These are phyloP conservation scores for Hypoxylon sp. DNA, from an alignment of 2,329 filamentous ascomycete genomes.

Conservation along the genomic window DNA sequence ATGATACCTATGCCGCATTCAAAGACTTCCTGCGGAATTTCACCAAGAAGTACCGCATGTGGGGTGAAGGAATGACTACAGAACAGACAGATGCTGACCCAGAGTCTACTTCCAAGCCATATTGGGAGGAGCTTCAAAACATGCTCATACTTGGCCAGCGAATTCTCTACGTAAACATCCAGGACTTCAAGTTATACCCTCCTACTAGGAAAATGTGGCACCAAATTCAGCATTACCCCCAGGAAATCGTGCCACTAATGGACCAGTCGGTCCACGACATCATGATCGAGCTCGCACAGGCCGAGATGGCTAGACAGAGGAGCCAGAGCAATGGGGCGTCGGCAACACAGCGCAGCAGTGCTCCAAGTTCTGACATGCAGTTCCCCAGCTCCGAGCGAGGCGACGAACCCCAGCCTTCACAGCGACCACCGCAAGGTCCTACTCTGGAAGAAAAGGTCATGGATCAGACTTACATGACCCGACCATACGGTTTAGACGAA, in stretches of 20 bases:
- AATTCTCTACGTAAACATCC: conserved; percentile 88
- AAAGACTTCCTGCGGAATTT: conserved; percentile 95
- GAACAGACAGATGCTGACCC: conserved; percentile 79
- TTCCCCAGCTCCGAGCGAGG: conserved; percentile 84
- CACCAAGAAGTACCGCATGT: conserved; percentile 93
- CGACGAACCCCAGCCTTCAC: conserved; percentile 63
- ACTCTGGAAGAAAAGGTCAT: conserved; percentile 86
- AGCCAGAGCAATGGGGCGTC: conserved; percentile 53
- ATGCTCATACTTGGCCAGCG: conserved; percentile 91
- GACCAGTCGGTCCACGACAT: conserved; percentile 94
- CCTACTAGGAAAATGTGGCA: conserved; percentile 95
- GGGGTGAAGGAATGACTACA: conserved; percentile 85
- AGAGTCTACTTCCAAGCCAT: conserved; percentile 83
- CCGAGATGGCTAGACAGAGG: conserved; percentile 80
- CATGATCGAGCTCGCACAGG: conserved; percentile 89
- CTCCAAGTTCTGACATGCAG: conserved; percentile 79
- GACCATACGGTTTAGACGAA: conserved; percentile 89
- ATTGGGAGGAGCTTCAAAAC: conserved; percentile 86
- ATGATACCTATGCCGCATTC: conserved; percentile 88
- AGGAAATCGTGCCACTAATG: conserved; percentile 97
- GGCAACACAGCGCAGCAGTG: conserved; percentile 70
- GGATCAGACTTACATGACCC: conserved; percentile 84
- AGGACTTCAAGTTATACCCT: conserved; percentile 92
- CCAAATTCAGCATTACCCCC: conserved; percentile 92
- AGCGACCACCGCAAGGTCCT: conserved; percentile 62